phyloP scores from a whole-genome alignment of 345 rosid genomes.

The Jatropha curcas region DNA sequence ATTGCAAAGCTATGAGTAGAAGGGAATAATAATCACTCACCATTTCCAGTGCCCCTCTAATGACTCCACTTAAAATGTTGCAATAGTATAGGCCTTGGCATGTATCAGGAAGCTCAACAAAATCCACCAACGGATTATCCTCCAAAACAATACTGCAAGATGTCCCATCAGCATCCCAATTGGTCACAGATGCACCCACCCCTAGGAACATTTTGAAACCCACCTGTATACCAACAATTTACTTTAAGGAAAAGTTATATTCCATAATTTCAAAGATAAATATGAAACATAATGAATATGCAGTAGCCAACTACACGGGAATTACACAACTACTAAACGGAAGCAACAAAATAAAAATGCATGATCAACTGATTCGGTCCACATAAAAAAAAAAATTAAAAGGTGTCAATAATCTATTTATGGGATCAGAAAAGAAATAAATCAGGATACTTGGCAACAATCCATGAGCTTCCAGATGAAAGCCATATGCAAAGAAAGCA shows the following conservation, averaged over 20 bases:
- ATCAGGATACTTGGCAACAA: not conserved
- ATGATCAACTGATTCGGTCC: not conserved
- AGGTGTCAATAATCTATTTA: not conserved
- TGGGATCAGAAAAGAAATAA: not conserved
- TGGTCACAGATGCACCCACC: constrained; percentile 74
- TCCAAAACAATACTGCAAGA: constrained; percentile 79
- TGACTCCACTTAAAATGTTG: constrained; percentile 84
- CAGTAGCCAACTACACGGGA: not conserved
- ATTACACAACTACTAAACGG: not conserved
- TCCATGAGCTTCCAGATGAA: not conserved
- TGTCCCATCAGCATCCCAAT: constrained; percentile 87
- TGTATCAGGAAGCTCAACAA: constrained; percentile 92
- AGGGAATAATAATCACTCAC: constrained; percentile 32
- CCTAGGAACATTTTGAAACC: constrained; percentile 98
- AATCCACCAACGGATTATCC: constrained; percentile 91
- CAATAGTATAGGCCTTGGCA: constrained; percentile 92
- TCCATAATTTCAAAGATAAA: not conserved
- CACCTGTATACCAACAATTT: constrained; percentile 47
- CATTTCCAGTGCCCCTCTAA: constrained; percentile 94
- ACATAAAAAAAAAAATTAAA: not conserved
- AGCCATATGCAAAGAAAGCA: not conserved
- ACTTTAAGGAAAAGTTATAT: constrained; percentile 1
- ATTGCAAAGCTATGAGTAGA: too few species aligned
- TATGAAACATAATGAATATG: constrained; percentile 4
- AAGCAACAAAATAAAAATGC: not conserved